A percentile compares a stretch with the other conserved stretches of the same genome.
phyloP scores from a whole-genome alignment of 2,329 filamentous ascomycete genomes.

The Aureobasidium lini region DNA sequence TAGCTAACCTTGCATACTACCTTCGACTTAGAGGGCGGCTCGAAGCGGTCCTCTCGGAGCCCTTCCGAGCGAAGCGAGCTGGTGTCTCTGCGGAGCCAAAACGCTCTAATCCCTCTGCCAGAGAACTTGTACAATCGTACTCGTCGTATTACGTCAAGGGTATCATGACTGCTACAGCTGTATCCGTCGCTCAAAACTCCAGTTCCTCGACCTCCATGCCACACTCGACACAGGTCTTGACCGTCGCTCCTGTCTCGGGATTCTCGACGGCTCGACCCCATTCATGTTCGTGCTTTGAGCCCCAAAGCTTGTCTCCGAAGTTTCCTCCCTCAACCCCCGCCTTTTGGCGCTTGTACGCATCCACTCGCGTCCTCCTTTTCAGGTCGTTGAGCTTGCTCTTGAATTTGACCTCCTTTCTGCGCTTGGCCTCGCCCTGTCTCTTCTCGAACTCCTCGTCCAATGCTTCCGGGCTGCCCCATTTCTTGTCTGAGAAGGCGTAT shows the following conservation, averaged over 20 bases:
- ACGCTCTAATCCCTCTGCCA: background rate
- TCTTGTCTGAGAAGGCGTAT: conserved; percentile 72
- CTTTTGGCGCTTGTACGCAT: conserved; percentile 71
- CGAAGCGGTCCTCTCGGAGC: too few species aligned
- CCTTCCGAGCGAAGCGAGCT: too few species aligned
- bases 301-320: conserved; percentile 69
- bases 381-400: conserved; percentile 79
- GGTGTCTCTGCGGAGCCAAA: too few species aligned
- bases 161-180: conserved; percentile 15
- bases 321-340: conserved; percentile 42
- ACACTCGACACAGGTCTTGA: conserved; percentile 65
- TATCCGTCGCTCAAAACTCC: conserved; percentile 42
- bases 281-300: conserved; percentile 77
- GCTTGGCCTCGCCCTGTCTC: conserved; percentile 71
- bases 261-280: conserved; percentile 59
- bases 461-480: conserved; percentile 83
- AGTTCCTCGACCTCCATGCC: conserved; percentile 62
- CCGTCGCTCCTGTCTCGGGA: conserved; percentile 61
- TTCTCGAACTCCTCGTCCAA: conserved; percentile 83
- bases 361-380: conserved; percentile 87
- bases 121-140: background rate
- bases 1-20: too few species aligned
- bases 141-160: background rate
- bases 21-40: too few species aligned
- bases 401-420: conserved; percentile 84